Evolutionary conservation across 108 stramenopile species (phyloP), one percentile per base, ranked within the genome.

Genomic region (Mayamaea pseudoterrestris): DNA sequence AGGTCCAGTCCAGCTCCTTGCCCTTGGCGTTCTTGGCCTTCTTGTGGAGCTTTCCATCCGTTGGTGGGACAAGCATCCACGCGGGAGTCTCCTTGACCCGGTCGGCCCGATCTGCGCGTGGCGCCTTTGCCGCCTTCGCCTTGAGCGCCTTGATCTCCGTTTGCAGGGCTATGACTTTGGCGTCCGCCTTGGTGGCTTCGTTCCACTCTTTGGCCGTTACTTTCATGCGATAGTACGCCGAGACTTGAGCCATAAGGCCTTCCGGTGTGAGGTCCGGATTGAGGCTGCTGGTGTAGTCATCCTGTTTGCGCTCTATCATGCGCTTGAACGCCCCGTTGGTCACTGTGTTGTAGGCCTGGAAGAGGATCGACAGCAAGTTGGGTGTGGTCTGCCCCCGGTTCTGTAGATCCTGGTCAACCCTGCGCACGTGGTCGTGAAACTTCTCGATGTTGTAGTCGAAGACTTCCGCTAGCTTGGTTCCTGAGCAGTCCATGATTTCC

Each of bases 81-180:
- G 11, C 17, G 28, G 16, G 26, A 12, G 24, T 28, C 11, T 29
- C 28, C 17, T 16, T 30, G 16, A 39, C 20, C 37, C 37, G 20
- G 37, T 39, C 31, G 20, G 35, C 21, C 18, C 22, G 24, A 2
- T 21, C 22, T 5, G 17, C 5, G 20, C 27, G 25, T 35, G 12
- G 12, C 12, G 18, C 20, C 21, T n/a, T 24, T 20, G 7, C 24
- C 13, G 36, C 9, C 24, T 55, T 28, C 30, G 14, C 26, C 24
- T 44, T 16, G 2, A 44, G 9, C 20, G n/a, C 42, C 2, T 20
- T 6, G 27, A 42, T 41, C 25, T 55, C 27, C 11, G 43, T 30
- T 41, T 43, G 24, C 23, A 71, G 63, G 5, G 69, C 69, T 1
- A 65, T 11, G 18, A 71, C 61, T 21, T 53, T 28, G 27, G 56